Conservation (phyloP, 2,329 filamentous ascomycete genomes). For the Xylariaceae sp. region DNA sequence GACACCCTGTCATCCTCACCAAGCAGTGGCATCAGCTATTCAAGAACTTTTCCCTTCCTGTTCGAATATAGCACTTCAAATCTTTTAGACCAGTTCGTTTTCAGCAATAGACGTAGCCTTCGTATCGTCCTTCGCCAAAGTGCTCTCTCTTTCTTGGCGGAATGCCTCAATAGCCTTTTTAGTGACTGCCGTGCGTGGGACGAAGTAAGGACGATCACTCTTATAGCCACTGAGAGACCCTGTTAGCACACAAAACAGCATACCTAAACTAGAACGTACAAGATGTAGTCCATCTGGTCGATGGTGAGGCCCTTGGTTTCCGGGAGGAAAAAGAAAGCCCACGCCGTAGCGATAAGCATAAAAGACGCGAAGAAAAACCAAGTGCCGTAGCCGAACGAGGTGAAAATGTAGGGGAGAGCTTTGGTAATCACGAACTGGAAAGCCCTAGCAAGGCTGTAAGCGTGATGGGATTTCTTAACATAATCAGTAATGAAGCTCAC, state of each 20-base stretch:
- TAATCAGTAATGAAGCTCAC: too few species aligned
- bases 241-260: background rate
- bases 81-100: background rate
- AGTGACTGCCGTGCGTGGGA: background rate
- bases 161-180: background rate
- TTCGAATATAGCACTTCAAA: too few species aligned
- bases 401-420: constrained; percentile 52
- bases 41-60: too few species aligned
- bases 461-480: too few species aligned
- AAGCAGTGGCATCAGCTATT: too few species aligned
- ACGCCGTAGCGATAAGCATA: constrained; percentile 41
- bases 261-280: background rate
- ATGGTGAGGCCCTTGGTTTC: background rate
- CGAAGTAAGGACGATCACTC: background rate
- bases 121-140: background rate
- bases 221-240: background rate
- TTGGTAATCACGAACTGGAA: constrained; percentile 52
- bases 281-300: constrained; percentile 1
- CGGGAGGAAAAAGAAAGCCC: background rate
- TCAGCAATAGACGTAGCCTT: background rate
- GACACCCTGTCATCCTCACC: too few species aligned
- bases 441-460: background rate
- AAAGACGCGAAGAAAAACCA: constrained; percentile 63
- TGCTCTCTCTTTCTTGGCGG: background rate
- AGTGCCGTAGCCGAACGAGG: constrained; percentile 53